Base-by-base conservation (phyloP, 495 filamentous ascomycete species). In the Xanthoparmelia taractica region DNA sequence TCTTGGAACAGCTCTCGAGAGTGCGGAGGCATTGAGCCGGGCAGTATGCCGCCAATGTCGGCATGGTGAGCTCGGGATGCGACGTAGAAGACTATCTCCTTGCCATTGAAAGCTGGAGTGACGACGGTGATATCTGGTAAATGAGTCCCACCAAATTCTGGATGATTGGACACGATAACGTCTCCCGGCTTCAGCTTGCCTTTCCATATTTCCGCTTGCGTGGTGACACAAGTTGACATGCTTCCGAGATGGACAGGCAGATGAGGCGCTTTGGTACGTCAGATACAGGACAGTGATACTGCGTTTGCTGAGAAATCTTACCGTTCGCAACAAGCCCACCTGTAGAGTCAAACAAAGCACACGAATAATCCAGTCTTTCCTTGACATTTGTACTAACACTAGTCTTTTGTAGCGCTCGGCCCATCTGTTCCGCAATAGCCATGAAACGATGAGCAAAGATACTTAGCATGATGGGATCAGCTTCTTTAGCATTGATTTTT, bases 391-490 rank as follows among this genome's bases (percentile, higher is more conserved):
- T 98, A 63, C 90, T 95, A 56, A 98, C 94, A 66, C 90, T 93
- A 0, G 94, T 98, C 80, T 97, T 98, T 68, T 97, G 94, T 34
- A 98, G 78, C 4, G 94, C 92, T 60, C 91, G 79, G 7, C 94
- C 94, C 93, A 97, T 97, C 72, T 97, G 93, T 75, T 98, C 94
- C 5, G 94, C 94, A 71, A 98, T 97, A 17, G 93, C 92, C 94
- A 98, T 98, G 77, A 98, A 98, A 1, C 94, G 80, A 72, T 98
- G 92, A 2, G 91, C 91, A 68, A 98, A 98, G 63, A 98, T 95
- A 71, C 86, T 95, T 8, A 98, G 83, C 75, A 95, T 88, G 72
- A 98, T 96, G 0, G 94, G 93, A 68, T 96, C 82, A 57, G 90
- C 75, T 15, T 75, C 76, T 15, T 69, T 67, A 17, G 69, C 72